phyloP scores from a whole-genome alignment of 2,329 filamentous ascomycete species.

The Claviceps sp. region DNA sequence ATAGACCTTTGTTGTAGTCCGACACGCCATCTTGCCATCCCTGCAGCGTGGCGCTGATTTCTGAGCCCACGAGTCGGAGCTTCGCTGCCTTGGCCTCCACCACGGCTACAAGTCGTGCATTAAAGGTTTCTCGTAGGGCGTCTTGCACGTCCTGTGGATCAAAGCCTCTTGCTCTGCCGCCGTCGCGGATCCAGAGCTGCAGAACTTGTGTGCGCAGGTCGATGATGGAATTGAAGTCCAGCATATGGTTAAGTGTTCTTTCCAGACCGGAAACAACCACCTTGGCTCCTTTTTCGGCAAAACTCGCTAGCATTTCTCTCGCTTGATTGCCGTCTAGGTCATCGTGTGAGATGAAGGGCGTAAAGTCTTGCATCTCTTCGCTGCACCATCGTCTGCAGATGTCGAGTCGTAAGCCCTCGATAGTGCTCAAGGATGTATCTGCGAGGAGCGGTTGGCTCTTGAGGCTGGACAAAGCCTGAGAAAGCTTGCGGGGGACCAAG shows the following conservation, averaged over 20 bases:
- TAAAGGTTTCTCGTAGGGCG: slow-evolving; percentile 54
- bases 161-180: slow-evolving; percentile 50
- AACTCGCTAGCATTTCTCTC: slow-evolving; percentile 45
- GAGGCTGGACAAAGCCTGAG: slow-evolving; percentile 53
- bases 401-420: slow-evolving; percentile 65
- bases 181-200: slow-evolving; percentile 62
- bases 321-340: slow-evolving; percentile 51
- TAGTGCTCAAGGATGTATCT: slow-evolving; percentile 49
- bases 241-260: slow-evolving; percentile 43
- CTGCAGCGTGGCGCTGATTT: slow-evolving; percentile 48
- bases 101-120: slow-evolving; percentile 50
- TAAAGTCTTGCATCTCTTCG: slow-evolving; percentile 72
- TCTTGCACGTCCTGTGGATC: slow-evolving; percentile 56
- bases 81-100: slow-evolving; percentile 50
- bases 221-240: slow-evolving; percentile 56
- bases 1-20: slow-evolving; percentile 43
- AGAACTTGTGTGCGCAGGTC: slow-evolving; percentile 57
- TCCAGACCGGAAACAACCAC: slow-evolving; percentile 49
- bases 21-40: slow-evolving; percentile 44
- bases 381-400: slow-evolving; percentile 68
- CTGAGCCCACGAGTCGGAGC: slow-evolving; percentile 50
- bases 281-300: slow-evolving; percentile 48
- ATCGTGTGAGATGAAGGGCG: slow-evolving; percentile 74
- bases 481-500: slow-evolving; percentile 58
- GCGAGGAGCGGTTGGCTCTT: slow-evolving; percentile 59